These are phyloP conservation scores for Monilinia fructicola DNA, from an alignment of 2,329 filamentous ascomycete genomes.

Conservation along the genomic window DNA sequence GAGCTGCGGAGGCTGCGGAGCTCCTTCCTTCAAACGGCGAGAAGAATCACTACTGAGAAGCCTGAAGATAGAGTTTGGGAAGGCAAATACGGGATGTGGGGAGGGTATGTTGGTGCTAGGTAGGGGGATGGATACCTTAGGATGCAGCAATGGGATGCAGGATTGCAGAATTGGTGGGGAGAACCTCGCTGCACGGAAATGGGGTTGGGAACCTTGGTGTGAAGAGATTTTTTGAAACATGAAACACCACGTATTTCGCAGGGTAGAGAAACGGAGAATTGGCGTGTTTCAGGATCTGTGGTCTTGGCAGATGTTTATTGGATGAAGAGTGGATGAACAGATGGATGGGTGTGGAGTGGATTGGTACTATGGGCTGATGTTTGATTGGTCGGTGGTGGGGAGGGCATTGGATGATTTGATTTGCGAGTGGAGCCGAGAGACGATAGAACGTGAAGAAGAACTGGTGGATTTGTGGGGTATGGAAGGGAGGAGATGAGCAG, in stretches of 20 bases:
- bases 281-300: constrained; percentile 9
- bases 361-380: not conserved
- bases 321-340: not conserved
- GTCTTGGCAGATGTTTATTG: constrained; percentile 2
- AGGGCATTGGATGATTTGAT: not conserved
- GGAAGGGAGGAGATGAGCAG: not conserved
- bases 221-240: constrained; percentile 14
- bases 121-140: no score
- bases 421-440: not conserved
- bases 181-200: not conserved
- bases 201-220: not conserved
- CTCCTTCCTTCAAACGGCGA: not conserved
- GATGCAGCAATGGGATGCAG: no score
- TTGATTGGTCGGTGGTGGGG: not conserved
- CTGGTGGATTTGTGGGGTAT: not conserved
- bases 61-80: no score
- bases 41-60: not conserved
- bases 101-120: not conserved
- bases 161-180: not conserved
- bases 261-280: constrained; percentile 6
- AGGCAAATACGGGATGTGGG: not conserved
- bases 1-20: not conserved
- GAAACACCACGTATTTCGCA: constrained; percentile 21
- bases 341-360: not conserved
- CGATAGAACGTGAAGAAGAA: not conserved